Conservation (phyloP, 2,329 filamentous ascomycete species). For the Sclerotinia subarctica region DNA sequence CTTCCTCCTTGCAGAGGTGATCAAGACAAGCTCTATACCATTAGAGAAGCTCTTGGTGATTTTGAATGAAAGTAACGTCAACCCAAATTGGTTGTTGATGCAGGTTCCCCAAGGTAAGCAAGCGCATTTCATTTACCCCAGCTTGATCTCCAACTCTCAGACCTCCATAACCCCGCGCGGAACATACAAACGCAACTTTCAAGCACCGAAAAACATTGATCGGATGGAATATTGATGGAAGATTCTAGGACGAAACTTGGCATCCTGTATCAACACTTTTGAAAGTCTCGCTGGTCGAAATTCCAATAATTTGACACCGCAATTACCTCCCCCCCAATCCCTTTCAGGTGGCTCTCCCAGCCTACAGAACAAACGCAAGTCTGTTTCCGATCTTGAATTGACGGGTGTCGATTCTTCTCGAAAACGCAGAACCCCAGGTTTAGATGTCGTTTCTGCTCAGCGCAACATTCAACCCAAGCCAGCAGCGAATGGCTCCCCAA, state of each 20-base stretch:
- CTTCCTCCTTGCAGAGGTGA: conserved; percentile 50
- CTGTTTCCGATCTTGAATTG: conserved; percentile 28
- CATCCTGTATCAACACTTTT: conserved; percentile 35
- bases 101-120: conserved; percentile 48
- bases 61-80: conserved; percentile 44
- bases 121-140: conserved; percentile 23
- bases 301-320: conserved; percentile 6
- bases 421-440: conserved; percentile 33
- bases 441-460: conserved; percentile 22
- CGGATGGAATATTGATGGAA: neutral
- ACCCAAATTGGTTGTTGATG: conserved; percentile 49
- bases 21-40: conserved; percentile 47
- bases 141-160: conserved; percentile 22
- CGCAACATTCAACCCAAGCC: conserved; percentile 36
- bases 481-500: conserved; percentile 30
- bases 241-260: conserved; percentile 33
- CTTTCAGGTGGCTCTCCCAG: conserved; percentile 18
- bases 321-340: conserved; percentile 10
- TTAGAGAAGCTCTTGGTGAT: conserved; percentile 44
- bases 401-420: conserved; percentile 21
- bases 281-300: conserved; percentile 24
- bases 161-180: conserved; percentile 4
- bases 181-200: neutral
- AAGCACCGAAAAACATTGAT: neutral
- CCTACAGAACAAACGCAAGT: conserved; percentile 32